phyloP scores from a whole-genome alignment of 192 early-diverging fungal species.

The Geranomyces variabilis region DNA sequence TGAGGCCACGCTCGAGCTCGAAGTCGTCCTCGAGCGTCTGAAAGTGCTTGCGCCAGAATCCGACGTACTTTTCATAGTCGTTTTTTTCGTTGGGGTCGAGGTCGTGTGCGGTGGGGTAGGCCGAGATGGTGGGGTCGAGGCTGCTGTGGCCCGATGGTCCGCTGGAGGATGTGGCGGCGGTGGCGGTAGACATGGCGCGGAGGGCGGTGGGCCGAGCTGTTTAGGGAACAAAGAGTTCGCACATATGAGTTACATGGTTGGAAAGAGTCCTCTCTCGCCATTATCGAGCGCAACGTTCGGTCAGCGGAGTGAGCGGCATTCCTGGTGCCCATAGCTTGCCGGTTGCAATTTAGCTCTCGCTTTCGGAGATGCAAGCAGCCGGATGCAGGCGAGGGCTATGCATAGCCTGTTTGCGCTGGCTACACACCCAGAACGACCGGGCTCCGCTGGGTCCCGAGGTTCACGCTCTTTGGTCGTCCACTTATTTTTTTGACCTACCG shows the following conservation, averaged over 20 bases:
- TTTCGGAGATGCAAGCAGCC: too few species aligned
- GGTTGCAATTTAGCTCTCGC: too few species aligned
- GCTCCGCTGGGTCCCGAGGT: too few species aligned
- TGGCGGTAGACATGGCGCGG: neutral
- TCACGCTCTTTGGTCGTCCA: too few species aligned
- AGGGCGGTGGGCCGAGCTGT: neutral
- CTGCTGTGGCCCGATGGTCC: constrained; percentile 27
- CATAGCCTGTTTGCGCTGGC: too few species aligned
- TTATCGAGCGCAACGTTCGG: too few species aligned
- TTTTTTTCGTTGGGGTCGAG: constrained; percentile 54
- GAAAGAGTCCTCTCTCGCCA: neutral
- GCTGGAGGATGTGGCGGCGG: neutral
- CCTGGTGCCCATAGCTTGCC: too few species aligned
- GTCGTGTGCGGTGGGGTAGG: constrained; percentile 42
- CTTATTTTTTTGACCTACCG: neutral
- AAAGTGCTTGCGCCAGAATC: constrained; percentile 57
- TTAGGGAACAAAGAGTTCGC: neutral
- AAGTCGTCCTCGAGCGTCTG: constrained; percentile 82
- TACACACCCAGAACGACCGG: too few species aligned
- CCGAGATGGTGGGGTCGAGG: constrained; percentile 31
- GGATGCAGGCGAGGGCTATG: too few species aligned
- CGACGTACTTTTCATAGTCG: constrained; percentile 59
- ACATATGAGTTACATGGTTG: neutral
- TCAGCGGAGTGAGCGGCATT: too few species aligned
- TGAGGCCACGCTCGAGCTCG: constrained; percentile 96